Evolutionary conservation across 2,329 filamentous ascomycete species (phyloP).

Genomic region (Claviceps pusilla): DNA sequence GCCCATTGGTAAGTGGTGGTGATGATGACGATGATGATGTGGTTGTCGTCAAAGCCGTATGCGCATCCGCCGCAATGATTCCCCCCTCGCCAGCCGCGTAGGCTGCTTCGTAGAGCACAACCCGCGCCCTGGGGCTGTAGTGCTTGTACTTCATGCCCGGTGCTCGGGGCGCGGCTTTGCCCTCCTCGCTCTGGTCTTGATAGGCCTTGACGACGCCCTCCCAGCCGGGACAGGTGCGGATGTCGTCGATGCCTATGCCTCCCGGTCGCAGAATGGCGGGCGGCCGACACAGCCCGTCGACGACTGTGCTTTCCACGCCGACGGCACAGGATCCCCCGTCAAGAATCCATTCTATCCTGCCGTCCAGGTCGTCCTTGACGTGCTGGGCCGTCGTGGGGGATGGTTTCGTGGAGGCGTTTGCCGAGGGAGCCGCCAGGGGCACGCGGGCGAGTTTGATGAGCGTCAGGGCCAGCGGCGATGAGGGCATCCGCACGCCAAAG

Average conservation of each 20-base stretch:
- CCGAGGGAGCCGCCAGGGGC: conserved; percentile 81
- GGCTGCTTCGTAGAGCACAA: conserved; percentile 62
- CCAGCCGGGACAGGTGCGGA: conserved; percentile 66
- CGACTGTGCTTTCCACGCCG: conserved; percentile 91
- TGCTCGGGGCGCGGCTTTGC: conserved; percentile 54
- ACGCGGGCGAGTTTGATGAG: conserved; percentile 67
- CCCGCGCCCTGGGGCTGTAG: conserved; percentile 79
- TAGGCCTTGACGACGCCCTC: conserved; percentile 64
- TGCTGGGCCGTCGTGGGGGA: conserved; percentile 84
- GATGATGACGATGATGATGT: conserved; percentile 4
- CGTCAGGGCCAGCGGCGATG: conserved; percentile 66
- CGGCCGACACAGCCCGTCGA: conserved; percentile 72
- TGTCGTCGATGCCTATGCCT: conserved; percentile 68
- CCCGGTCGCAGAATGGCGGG: conserved; percentile 76
- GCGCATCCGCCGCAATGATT: conserved; percentile 21
- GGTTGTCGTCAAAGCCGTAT: conserved; percentile 5
- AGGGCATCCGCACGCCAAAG: conserved; percentile 83
- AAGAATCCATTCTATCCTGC: conserved; percentile 71
- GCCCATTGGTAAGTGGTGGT: conserved; percentile 2
- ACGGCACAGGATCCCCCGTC: conserved; percentile 79
- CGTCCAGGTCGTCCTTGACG: conserved; percentile 69
- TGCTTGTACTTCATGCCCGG: conserved; percentile 99
- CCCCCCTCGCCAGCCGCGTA: conserved; percentile 21
- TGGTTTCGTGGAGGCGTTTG: conserved; percentile 86
- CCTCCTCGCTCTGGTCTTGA: conserved; percentile 56